Conservation (phyloP, 2,329 filamentous ascomycete genomes). For the Ceratocystis huliohia region DNA sequence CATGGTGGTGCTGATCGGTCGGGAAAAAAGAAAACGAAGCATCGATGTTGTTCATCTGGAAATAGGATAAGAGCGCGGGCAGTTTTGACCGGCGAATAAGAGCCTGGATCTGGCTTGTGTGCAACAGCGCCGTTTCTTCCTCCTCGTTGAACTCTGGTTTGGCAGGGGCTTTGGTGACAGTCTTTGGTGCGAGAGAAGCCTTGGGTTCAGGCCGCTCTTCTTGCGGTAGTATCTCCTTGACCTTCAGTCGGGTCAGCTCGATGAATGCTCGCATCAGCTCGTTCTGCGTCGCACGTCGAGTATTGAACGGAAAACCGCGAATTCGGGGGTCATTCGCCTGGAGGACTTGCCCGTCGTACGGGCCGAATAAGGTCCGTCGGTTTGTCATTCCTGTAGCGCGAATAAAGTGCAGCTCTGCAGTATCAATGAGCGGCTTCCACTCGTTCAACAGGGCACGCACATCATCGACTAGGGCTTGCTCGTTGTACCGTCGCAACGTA, state of each 20-base stretch:
- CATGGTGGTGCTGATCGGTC: conserved; percentile 58
- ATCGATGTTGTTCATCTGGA: conserved; percentile 60
- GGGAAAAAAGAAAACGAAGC: conserved; percentile 67
- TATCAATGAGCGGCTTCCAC: conserved; percentile 79
- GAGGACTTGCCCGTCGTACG: conserved; percentile 79
- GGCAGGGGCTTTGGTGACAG: conserved; percentile 37
- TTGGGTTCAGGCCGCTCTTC: conserved; percentile 36
- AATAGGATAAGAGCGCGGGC: conserved; percentile 71
- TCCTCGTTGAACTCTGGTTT: conserved; percentile 63
- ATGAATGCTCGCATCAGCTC: conserved; percentile 92
- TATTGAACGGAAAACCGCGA: conserved; percentile 85
- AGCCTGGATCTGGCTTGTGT: conserved; percentile 80
- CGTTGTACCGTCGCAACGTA: conserved; percentile 81
- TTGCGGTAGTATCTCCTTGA: conserved; percentile 61
- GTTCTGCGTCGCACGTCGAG: conserved; percentile 77
- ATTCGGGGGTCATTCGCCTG: conserved; percentile 65
- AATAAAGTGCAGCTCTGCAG: conserved; percentile 73
- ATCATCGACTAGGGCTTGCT: conserved; percentile 78
- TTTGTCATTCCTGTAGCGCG: conserved; percentile 81
- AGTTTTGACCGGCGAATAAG: conserved; percentile 82
- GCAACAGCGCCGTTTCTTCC: conserved; percentile 67
- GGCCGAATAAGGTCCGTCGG: conserved; percentile 73
- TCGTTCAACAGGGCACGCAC: conserved; percentile 67
- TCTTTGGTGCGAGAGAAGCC: conserved; percentile 27
- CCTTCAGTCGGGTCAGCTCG: conserved; percentile 81